A percentile compares a stretch with the other conserved stretches of the same genome.
These are phyloP conservation scores for Ogataea glucozyma DNA, from an alignment of 805 yeast genomes.

Conservation along the genomic window DNA sequence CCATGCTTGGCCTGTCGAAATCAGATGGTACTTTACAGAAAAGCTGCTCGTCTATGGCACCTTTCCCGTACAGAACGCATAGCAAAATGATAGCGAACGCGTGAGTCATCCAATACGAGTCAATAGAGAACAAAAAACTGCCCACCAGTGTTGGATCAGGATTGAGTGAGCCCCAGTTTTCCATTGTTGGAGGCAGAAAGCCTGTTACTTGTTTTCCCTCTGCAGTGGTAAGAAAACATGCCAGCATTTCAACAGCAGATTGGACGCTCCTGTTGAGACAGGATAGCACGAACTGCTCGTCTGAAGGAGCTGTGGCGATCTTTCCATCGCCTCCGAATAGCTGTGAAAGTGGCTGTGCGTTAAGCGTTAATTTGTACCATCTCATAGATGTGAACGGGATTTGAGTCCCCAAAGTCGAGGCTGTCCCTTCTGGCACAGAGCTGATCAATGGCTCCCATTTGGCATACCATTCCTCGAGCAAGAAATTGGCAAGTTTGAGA, in stretches of 20 bases:
- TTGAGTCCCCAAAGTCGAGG: conserved; percentile 7
- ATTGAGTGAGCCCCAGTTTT: conserved; percentile 13
- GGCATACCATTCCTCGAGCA: conserved; percentile 19
- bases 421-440: conserved; percentile 1
- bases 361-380: conserved; percentile 20
- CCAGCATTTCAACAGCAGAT: conserved; percentile 21
- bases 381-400: conserved; percentile 24
- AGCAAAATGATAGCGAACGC: conserved; percentile 21
- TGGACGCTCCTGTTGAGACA: conserved; percentile 20
- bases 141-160: conserved; percentile 5
- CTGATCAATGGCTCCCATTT: conserved; percentile 14
- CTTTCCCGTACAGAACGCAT: conserved; percentile 18
- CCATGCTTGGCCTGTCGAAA: conserved; percentile 12
- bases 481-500: conserved; percentile 13
- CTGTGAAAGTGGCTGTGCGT: conserved; percentile 13
- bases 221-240: conserved; percentile 15
- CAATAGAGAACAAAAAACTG: conserved; percentile 15
- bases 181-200: conserved; percentile 14
- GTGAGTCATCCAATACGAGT: conserved; percentile 26
- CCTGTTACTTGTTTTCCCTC: conserved; percentile 11
- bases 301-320: conserved; percentile 6
- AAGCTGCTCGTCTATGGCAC: conserved; percentile 22
- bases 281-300: conserved; percentile 15
- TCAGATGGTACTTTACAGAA: conserved; percentile 17
- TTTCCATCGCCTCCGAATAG: no score